A percentile compares a stretch with the other conserved stretches of the same genome.
These are phyloP conservation scores for Nyssa sinensis DNA, from an alignment of 148 eudicot genomes.

Conservation along the genomic window DNA sequence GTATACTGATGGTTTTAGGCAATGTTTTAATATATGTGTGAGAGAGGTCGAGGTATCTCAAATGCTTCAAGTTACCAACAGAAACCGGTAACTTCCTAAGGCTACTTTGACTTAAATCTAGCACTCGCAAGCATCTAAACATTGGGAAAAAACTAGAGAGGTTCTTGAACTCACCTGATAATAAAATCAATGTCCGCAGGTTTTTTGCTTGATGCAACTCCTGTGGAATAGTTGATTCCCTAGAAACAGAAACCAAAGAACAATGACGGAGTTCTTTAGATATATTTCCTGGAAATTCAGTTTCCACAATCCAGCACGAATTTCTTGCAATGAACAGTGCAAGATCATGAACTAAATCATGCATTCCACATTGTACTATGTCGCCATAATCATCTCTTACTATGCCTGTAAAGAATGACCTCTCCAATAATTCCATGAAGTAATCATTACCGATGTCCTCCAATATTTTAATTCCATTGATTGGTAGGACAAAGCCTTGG, in stretches of 20 bases:
- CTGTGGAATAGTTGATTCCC: too few species aligned
- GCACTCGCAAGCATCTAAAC: constrained; percentile 3
- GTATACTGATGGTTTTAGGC: neutral
- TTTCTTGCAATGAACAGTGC: neutral
- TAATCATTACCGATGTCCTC: constrained; percentile 10
- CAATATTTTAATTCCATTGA: neutral
- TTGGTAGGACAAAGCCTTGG: constrained; percentile 1
- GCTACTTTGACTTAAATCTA: neutral
- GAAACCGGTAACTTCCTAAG: neutral
- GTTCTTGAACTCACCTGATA: neutral
- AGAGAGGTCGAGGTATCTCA: constrained; percentile 21
- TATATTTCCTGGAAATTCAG: neutral
- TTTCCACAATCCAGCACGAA: neutral
- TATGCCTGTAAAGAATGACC: constrained; percentile 9
- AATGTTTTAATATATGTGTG: neutral
- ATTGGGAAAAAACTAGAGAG: neutral
- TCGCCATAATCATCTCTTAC: constrained; percentile 6
- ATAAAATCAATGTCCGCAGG: neutral
- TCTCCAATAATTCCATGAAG: constrained; percentile 1
- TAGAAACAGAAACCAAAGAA: neutral
- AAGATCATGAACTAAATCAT: constrained; percentile 20
- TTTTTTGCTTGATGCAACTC: neutral
- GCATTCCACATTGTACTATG: constrained; percentile 19
- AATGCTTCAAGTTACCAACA: constrained; percentile 10
- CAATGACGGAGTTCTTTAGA: neutral